Evolutionary conservation across 176 grass and related monocot genomes (phyloP), one percentile per base, ranked within the genome.

Genomic region (Calamus simplicifolius): DNA sequence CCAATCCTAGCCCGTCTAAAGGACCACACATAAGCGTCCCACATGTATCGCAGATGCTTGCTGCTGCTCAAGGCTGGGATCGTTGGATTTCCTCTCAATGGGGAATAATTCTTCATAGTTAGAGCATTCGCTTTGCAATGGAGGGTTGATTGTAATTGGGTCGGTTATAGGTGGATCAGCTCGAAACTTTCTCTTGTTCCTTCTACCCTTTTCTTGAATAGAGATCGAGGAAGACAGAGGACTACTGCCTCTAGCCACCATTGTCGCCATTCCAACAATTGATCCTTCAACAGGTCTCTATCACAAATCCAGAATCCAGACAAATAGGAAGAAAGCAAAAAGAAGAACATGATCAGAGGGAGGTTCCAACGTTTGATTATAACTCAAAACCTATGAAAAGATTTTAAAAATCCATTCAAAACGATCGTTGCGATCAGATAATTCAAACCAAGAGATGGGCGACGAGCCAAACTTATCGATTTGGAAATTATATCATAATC

Each of bases 111-210:
- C 84, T 12, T 76, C 84, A 17, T 76, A 83, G 12, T 84, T 78
- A 17, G 82, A 59, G 16, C 77, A 89, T 51, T 98, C 88, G 27
- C 66, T 53, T 13, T 82, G 73, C 28, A 89, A 82, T 63, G 86
- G 84, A 54, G 71, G 61, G 4, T 62, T 71, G 3, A 79, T 72
- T 14, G 75, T 48, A 18, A 51, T 75, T 15, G 78, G 58, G 64
- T 98, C 84, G 4, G 84, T 49, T 16, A 78, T 69, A 8, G 73
- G 85, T 29, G 82, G 81, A 57, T 98, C 94, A 4, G 84, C 85
- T 0, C 84, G 84, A 51, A 78, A 98, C 61, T 98, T 98, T 38
- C 94, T 75, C 81, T 98, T 98, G 75, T 98, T 98, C 73, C 88
- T 71, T 67, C 78, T 92, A 57, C 64, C 77, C 63, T 74, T 88